Evolutionary conservation across 441 rosid genomes (phyloP).

Genomic region (Melastoma candidum): DNA sequence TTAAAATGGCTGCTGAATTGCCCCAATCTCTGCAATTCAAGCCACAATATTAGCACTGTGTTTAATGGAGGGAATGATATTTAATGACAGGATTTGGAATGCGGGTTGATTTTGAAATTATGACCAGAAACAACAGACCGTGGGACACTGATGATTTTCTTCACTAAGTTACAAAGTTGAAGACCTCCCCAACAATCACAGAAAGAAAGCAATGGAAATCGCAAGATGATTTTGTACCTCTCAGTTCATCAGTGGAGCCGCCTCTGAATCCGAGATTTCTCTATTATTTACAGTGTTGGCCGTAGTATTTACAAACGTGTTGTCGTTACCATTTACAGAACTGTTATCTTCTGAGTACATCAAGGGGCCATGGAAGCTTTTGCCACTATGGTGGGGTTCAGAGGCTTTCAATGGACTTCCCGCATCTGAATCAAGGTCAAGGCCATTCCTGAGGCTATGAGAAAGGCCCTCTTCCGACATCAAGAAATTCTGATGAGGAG

Average conservation of each 20-base stretch:
- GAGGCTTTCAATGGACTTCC: conserved; percentile 7
- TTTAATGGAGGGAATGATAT: conserved; percentile 7
- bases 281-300: conserved; percentile 54
- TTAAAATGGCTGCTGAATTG: too few relatives aligned
- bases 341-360: conserved; percentile 27
- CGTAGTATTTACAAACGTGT: conserved; percentile 19
- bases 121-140: not conserved
- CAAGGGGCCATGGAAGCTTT: conserved; percentile 26
- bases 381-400: conserved; percentile 20
- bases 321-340: conserved; percentile 33
- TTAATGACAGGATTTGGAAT: not conserved
- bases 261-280: conserved; percentile 32
- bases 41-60: conserved; percentile 27
- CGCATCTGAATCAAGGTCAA: conserved; percentile 12
- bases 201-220: not conserved
- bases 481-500: conserved; percentile 26
- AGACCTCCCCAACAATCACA: too few relatives aligned
- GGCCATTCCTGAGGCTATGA: conserved; percentile 18
- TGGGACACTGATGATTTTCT: not conserved
- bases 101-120: not conserved
- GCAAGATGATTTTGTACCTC: conserved; percentile 28
- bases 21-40: conserved; percentile 17
- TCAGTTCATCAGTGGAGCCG: conserved; percentile 36
- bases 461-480: conserved; percentile 29
- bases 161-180: not conserved